A percentile compares a stretch with the other conserved stretches of the same genome.
Conservation (phyloP, 164 flowering plant genomes). For the Piper betle region DNA sequence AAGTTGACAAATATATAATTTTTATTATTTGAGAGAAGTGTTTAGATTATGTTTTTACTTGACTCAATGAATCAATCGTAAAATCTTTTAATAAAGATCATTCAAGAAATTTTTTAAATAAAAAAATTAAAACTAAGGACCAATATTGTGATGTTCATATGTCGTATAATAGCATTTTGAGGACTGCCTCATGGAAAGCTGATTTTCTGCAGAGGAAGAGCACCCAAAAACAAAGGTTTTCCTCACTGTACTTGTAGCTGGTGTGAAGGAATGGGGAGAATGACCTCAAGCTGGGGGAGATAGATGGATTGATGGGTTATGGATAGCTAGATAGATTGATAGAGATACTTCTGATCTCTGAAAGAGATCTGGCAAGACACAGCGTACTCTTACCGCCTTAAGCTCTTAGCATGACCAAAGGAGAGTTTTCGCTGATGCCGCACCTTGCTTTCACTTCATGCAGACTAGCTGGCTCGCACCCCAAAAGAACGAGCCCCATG, state of each 20-base stretch:
- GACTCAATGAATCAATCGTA: too few species aligned
- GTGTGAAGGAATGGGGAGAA: neutral
- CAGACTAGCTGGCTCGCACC: slow-evolving; percentile 23
- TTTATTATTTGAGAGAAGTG: too few species aligned
- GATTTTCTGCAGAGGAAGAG: neutral
- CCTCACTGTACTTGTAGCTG: slow-evolving; percentile 1
- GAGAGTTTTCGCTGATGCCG: slow-evolving; percentile 23
- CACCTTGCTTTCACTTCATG: slow-evolving; percentile 24
- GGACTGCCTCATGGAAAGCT: neutral
- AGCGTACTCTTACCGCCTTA: slow-evolving; percentile 6
- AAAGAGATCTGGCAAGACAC: slow-evolving; percentile 4
- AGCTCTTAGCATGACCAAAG: slow-evolving; percentile 24
- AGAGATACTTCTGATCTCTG: slow-evolving; percentile 6
- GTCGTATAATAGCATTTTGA: neutral
- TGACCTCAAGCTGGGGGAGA: slow-evolving; percentile 2
- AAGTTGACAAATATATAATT: too few species aligned
- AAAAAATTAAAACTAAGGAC: too few species aligned
- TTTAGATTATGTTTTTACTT: too few species aligned
- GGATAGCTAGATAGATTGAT: neutral
- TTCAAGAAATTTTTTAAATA: too few species aligned
- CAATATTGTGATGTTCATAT: too few species aligned
- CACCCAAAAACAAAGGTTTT: neutral
- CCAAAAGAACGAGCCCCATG: slow-evolving; percentile 5
- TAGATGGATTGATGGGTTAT: neutral
- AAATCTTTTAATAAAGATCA: too few species aligned